These are phyloP conservation scores for Ustilago crameri DNA, from an alignment of 1,284 basidiomycete genomes.

Conservation along the genomic window DNA sequence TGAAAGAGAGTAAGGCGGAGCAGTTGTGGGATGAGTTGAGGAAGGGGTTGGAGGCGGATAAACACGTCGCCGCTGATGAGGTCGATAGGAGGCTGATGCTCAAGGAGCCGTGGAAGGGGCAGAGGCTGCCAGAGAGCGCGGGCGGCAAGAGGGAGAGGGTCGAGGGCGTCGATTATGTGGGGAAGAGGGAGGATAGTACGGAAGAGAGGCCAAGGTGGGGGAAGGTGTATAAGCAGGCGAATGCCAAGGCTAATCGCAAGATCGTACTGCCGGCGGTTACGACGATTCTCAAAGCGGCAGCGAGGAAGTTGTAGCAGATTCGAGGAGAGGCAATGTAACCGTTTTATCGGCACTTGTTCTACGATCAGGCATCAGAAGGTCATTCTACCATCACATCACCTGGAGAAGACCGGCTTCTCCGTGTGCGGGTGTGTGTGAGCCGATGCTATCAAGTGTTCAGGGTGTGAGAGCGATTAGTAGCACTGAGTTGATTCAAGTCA, in stretches of 20 bases:
- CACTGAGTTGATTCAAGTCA: too few species aligned
- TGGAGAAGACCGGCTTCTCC: neutral
- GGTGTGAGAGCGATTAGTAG: too few species aligned
- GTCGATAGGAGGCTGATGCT: constrained; percentile 29
- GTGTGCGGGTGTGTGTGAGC: too few species aligned
- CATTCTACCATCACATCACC: too few species aligned
- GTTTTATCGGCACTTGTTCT: too few species aligned
- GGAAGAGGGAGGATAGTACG: constrained; percentile 12
- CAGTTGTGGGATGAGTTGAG: constrained; percentile 31
- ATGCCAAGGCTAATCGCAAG: constrained; percentile 62
- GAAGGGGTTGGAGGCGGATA: constrained; percentile 22
- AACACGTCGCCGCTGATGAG: neutral
- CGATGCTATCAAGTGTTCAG: too few species aligned
- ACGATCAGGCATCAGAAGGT: too few species aligned
- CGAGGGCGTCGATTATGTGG: constrained; percentile 37
- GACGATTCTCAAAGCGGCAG: constrained; percentile 36
- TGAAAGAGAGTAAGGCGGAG: constrained; percentile 19
- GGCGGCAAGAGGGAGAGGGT: constrained; percentile 56
- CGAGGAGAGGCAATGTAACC: neutral
- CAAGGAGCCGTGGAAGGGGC: constrained; percentile 56
- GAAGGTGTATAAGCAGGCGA: constrained; percentile 58
- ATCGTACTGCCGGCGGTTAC: constrained; percentile 58
- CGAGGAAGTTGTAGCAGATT: constrained; percentile 24
- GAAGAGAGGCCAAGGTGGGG: constrained; percentile 23
- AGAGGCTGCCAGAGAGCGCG: constrained; percentile 33